A percentile compares a stretch with the other conserved stretches of the same genome.
These are phyloP conservation scores for Ascochyta pisi DNA, from an alignment of 2,329 filamentous ascomycete genomes.

Conservation along the genomic window DNA sequence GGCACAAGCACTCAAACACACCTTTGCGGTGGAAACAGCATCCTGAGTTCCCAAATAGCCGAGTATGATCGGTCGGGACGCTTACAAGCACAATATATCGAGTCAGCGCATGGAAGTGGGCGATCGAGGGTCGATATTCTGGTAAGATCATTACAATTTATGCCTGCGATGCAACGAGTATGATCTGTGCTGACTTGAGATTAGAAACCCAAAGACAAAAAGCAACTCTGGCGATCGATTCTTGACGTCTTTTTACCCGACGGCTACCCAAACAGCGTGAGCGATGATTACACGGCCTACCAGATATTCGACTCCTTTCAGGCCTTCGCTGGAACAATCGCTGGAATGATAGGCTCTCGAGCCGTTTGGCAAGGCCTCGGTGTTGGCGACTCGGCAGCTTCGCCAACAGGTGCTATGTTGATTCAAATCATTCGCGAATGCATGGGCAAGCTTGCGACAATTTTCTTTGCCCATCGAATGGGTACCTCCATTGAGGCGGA, in stretches of 20 bases:
- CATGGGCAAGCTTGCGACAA: constrained; percentile 3
- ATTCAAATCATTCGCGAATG: constrained; percentile 6
- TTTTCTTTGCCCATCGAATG: not conserved
- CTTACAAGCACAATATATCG: not conserved
- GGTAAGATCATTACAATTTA: not conserved
- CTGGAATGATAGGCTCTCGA: not conserved
- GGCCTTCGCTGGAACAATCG: not conserved
- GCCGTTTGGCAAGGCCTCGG: constrained; percentile 4
- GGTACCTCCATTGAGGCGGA: not conserved
- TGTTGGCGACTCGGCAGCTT: constrained; percentile 1
- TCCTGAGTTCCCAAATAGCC: not conserved
- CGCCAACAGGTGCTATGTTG: not conserved
- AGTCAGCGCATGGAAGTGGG: not conserved
- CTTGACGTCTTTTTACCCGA: not conserved
- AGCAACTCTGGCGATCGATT: not conserved
- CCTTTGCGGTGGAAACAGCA: too few relatives aligned
- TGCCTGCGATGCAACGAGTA: not conserved
- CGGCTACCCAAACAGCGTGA: not conserved
- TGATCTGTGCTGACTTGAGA: not conserved
- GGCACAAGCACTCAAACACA: too few relatives aligned
- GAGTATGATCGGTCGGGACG: not conserved
- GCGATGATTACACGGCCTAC: not conserved
- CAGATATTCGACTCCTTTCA: not conserved
- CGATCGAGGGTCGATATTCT: not conserved
- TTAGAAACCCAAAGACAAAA: not conserved